Conservation (phyloP, 768 basidiomycete genomes). For the Pulveroboletus sp. region DNA sequence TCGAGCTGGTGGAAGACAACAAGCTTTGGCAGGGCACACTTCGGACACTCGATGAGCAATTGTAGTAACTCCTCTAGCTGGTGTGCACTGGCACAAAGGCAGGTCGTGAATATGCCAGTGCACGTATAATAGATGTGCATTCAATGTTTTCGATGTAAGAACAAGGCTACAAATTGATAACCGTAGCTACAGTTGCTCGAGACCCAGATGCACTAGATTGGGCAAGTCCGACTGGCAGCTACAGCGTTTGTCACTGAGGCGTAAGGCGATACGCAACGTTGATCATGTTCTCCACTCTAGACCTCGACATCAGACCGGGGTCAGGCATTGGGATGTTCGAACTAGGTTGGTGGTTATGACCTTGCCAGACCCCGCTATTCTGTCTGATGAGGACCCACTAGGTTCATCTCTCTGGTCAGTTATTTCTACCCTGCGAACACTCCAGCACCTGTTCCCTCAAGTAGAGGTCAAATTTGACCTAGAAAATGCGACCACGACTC, state of each 20-base stretch:
- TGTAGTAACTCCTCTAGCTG: background rate
- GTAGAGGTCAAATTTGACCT: conserved; percentile 82
- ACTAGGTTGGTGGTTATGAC: conserved; percentile 43
- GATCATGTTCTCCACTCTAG: conserved; percentile 62
- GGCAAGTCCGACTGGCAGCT: conserved; percentile 2
- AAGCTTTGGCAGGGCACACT: background rate
- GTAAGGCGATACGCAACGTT: background rate
- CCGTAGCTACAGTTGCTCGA: conserved; percentile 8
- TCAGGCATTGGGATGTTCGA: conserved; percentile 74
- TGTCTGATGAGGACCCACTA: conserved; percentile 24
- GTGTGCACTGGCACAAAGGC: background rate
- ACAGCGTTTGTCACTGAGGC: too few relatives aligned
- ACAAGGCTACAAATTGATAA: background rate
- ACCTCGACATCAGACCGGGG: conserved; percentile 74
- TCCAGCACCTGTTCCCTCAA: conserved; percentile 69
- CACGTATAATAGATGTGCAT: background rate
- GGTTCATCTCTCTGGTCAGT: conserved; percentile 78
- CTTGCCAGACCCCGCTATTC: background rate
- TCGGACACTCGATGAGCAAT: background rate
- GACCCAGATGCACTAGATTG: conserved; percentile 4
- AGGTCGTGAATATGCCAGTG: background rate
- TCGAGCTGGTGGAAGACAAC: background rate
- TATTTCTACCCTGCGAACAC: conserved; percentile 59
- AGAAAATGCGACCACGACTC: conserved; percentile 63
- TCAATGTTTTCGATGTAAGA: background rate